phyloP scores from a whole-genome alignment of 1,284 basidiomycete genomes.

The Irpex rosettiformis region DNA sequence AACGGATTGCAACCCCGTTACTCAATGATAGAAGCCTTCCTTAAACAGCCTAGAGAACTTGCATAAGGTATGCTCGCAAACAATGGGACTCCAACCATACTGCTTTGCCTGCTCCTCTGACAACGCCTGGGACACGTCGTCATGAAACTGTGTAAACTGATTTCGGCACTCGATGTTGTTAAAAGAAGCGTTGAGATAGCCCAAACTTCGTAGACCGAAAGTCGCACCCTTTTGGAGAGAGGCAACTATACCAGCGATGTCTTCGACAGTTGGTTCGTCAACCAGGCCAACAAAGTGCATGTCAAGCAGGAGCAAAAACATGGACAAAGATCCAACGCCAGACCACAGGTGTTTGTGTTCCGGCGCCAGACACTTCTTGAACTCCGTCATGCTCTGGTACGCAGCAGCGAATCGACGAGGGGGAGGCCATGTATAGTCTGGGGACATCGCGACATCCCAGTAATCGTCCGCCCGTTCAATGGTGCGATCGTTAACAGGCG shows the following conservation, averaged over 20 bases:
- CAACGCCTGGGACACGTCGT: background rate
- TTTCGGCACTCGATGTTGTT: background rate
- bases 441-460: background rate
- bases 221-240: background rate
- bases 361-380: background rate
- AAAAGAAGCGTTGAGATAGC: background rate
- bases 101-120: background rate
- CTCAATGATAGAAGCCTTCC: background rate
- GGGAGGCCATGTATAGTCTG: background rate
- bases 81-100: background rate
- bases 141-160: background rate
- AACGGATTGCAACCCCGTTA: no score
- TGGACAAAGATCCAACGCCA: background rate
- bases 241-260: background rate
- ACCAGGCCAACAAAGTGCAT: background rate
- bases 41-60: background rate
- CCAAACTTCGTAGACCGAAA: background rate
- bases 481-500: background rate
- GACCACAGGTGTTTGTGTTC: background rate
- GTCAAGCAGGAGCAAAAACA: background rate
- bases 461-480: background rate
- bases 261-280: background rate
- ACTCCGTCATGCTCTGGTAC: background rate
- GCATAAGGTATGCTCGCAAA: background rate
- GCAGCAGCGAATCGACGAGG: background rate